Base-by-base conservation (phyloP, 2,329 filamentous ascomycete genomes). In the Fusarium sp. region DNA sequence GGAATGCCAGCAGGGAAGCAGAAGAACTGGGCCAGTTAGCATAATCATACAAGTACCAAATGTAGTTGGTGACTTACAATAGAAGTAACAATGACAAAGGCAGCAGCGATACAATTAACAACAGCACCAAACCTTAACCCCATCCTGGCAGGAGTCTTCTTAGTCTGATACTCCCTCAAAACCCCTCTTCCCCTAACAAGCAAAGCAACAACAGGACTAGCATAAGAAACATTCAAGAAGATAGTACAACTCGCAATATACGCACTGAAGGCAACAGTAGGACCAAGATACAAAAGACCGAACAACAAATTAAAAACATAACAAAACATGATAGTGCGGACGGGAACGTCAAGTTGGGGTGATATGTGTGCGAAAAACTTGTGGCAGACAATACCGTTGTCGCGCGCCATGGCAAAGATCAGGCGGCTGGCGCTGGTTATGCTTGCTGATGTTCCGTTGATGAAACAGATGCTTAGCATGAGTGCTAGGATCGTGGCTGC, bases 351-450 rank as follows among this genome's bases (percentile, higher is more conserved):
- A 0, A 73, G 65, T 14, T 55, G 55, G 4, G 55, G 37, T 7
- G 51, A 34, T 2, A 73, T 63, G 13, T 70, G 68, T 4, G 47
- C 41, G 4, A 73, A 66, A 21, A 50, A 72, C 18, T 21, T 48
- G 4, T 71, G 49, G 16, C 55, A 70, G 1, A 69, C 40, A 1
- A 73, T 68, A 4, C 68, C 68, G 5, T 68, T 70, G 14, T 73
- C 71, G 43, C 69, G 53, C 1, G 69, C 71, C 69, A 74, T 74
- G 5, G 82, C 74, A 59, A 77, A 85, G 7, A 82, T 71, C 18
- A 85, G 75, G 16, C 83, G 75, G 18, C 78, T 83, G 1, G 78
- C 81, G 41, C 78, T 82, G 6, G 82, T 83, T 12, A 83, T 65
- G 12, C 62, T 65, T 0, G 62, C 77, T 34, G 80, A 81, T 7